Base-by-base conservation (phyloP, 2,329 filamentous ascomycete species). In the Fusarium lyarnte region DNA sequence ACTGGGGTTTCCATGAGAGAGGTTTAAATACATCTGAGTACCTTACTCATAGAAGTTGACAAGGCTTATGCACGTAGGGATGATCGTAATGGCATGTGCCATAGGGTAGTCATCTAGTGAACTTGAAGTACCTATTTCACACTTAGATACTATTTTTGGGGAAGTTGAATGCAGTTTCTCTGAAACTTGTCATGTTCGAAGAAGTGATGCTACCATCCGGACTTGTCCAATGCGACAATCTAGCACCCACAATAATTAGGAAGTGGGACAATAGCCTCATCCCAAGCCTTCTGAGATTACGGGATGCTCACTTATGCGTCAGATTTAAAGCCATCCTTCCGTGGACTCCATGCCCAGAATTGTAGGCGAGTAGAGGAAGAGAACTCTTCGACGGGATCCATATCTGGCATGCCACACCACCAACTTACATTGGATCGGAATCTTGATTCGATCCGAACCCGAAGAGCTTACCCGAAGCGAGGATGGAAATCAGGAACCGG, bases 371-470 rank as follows among this genome's bases (percentile, higher is more conserved):
- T 31, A 33, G 47, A 33, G 35, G 9, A 25, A 27, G 11, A 17
- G 21, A 58, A 21, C 19, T 3, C 29, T 19, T 36, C 13, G n/a
- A 31, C n/a, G 35, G 38, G 39, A 53, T 25, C 25, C 25, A 25
- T 25, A 35, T 31, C 51, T 43, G 38, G 27, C 29, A 63, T 72
- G 54, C 27, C 21, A 35, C n/a, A 55, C n/a, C 33, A 58, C 43
- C 54, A 45, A 54, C 51, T 75, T 31, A 33, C 41, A 47, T 57
- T 73, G 66, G 73, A 52, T 57, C 73, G 70, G 73, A 52, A 39
- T 67, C 46, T 58, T 45, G 41, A 62, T 29, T 61, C 54, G 39
- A 65, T 58, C 73, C 72, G 66, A 75, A 51, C 47, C 70, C 73
- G 60, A 75, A 25, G 25, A 53, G 57, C 52, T 74, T 57, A 74